Conservation (phyloP, 2,329 filamentous ascomycete species). For the Pseudogymnoascus sp. region DNA sequence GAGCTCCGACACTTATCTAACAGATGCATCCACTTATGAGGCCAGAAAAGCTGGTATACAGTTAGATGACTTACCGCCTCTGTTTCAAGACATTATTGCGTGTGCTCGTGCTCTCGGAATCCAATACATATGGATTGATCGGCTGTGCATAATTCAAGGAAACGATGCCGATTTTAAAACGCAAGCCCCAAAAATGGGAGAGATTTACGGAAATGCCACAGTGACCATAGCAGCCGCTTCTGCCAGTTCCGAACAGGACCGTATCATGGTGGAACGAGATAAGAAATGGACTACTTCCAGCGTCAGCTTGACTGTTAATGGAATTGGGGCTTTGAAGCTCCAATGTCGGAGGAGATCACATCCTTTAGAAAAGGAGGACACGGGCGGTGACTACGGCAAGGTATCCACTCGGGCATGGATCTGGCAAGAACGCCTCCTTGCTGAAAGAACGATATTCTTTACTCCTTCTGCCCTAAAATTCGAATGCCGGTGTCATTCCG, state of each 20-base stretch:
- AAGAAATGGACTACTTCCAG: not conserved
- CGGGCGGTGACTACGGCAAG: not conserved
- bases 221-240: constrained; percentile 12
- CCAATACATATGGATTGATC: not conserved
- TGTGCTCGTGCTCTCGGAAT: not conserved
- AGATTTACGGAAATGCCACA: constrained; percentile 11
- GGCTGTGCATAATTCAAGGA: not conserved
- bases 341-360: not conserved
- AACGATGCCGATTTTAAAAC: constrained; percentile 6
- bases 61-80: not conserved
- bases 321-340: not conserved
- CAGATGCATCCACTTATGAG: not conserved
- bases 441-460: not conserved
- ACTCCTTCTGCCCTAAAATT: not conserved
- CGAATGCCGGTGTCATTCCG: not conserved
- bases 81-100: not conserved
- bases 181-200: constrained; percentile 11
- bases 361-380: not conserved
- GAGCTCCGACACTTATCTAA: not conserved
- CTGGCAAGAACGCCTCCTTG: not conserved
- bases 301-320: not conserved
- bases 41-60: not conserved
- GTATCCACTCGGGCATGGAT: not conserved
- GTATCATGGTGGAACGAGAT: not conserved
- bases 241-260: not conserved